Evolutionary conservation across 768 basidiomycete species (phyloP).

Genomic region (Paxillus ammoniavirescens): DNA sequence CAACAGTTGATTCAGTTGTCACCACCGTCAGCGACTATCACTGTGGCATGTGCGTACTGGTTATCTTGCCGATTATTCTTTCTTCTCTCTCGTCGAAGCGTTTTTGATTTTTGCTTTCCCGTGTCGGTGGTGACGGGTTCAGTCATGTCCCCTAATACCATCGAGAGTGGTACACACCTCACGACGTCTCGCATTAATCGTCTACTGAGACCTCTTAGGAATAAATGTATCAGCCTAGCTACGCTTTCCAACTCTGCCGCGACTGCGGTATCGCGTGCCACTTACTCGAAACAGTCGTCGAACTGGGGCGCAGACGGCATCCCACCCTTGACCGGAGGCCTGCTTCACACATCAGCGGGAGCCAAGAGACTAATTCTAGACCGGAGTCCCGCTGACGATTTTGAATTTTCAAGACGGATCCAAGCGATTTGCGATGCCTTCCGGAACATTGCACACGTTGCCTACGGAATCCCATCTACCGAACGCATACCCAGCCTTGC

Average conservation of each 20-base stretch:
- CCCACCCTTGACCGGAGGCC: constrained; percentile 30
- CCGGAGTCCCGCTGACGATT: constrained; percentile 31
- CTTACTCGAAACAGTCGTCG: constrained; percentile 15
- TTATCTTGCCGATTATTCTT: neutral
- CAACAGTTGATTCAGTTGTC: neutral
- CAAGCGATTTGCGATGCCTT: constrained; percentile 58
- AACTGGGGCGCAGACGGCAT: constrained; percentile 19
- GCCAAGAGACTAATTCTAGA: constrained; percentile 35
- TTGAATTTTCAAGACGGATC: constrained; percentile 47
- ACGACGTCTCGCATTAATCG: constrained; percentile 43
- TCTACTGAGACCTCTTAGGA: constrained; percentile 46
- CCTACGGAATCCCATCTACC: constrained; percentile 17
- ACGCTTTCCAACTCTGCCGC: constrained; percentile 19
- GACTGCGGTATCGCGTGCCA: constrained; percentile 11
- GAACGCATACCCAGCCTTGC: constrained; percentile 38
- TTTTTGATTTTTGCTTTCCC: neutral
- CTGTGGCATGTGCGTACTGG: neutral
- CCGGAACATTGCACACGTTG: constrained; percentile 46
- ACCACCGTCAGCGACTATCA: too few relatives aligned
- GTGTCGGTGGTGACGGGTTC: neutral
- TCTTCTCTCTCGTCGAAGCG: neutral
- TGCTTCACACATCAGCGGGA: constrained; percentile 39
- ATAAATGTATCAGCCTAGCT: constrained; percentile 43
- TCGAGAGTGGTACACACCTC: constrained; percentile 29
- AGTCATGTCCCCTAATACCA: constrained; percentile 11